Evolutionary conservation across 177 flowering plant genomes (phyloP), one percentile per base, ranked within the genome.

Genomic region (Vitis hybrid): DNA sequence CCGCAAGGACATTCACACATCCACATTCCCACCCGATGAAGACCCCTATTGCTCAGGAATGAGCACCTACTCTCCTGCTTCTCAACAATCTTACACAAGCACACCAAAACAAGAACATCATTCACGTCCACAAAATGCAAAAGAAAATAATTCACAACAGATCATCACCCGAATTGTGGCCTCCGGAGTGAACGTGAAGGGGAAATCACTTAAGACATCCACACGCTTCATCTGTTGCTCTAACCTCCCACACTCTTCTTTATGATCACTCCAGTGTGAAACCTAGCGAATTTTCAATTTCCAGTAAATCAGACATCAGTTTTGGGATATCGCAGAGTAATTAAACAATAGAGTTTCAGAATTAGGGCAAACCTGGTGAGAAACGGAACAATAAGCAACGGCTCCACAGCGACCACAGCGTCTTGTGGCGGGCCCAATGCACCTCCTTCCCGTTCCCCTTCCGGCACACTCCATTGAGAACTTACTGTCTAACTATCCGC

Each of bases 21-120:
- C 98, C 98, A 94, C 90, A 94, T 86, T 78, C 97, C 97, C 56
- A 80, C 59, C 54, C 66, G 74, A 76, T 92, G 97, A 68, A 92
- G 73, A 56, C 86, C 85, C 62, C 81, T 82, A 63, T 77, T 77
- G 60, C 66, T 78, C 68, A 94, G 77, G 78, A 92, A 86, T 7
- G 91, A 89, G 78, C 98, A 94, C 62, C 90, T 78, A 13, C 78
- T 82, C 77, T 76, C 85, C 69, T 21, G 72, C 75, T 84, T 87
- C 70, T 82, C 89, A 70, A 64, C 72, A 4, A 87, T 72, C 92
- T 88, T 72, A 55, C 56, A 18, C 56, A 21, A 54, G 11, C 6
- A 52, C 8, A 63, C 13, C 49, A 48, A 73, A 69, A 63, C 6
- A 65, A 72, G 4, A 24, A 57, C 68, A 66, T 18, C 30, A 54